Evolutionary conservation across 768 basidiomycete genomes (phyloP).

Genomic region (Hericium rajendrae): DNA sequence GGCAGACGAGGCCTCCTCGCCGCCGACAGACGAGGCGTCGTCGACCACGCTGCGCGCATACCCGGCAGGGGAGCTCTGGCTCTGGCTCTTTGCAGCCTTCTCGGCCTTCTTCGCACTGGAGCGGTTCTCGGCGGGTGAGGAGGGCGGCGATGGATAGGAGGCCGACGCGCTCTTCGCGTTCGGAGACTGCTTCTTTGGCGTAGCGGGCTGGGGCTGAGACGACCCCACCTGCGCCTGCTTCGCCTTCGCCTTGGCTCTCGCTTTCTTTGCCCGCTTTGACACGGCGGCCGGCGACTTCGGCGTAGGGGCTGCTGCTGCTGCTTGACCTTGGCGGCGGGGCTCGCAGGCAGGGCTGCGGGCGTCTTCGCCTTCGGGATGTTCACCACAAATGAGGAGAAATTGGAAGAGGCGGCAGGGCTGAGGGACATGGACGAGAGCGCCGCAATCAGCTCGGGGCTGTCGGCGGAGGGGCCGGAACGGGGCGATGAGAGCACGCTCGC

Average conservation of each 20-base stretch:
- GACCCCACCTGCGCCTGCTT: neutral
- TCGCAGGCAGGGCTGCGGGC: neutral
- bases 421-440: neutral
- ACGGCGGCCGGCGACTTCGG: neutral
- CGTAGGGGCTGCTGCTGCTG: neutral
- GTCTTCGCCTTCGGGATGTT: neutral
- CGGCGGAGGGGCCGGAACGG: no score
- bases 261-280: neutral
- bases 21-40: conserved; percentile 36
- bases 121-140: conserved; percentile 7
- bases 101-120: neutral
- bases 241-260: conserved; percentile 1
- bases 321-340: neutral
- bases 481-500: neutral
- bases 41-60: conserved; percentile 39
- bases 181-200: conserved; percentile 2
- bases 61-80: conserved; percentile 15
- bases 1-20: neutral
- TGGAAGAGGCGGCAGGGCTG: neutral
- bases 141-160: conserved; percentile 1
- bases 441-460: neutral
- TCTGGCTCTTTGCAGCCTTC: neutral
- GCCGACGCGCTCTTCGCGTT: neutral
- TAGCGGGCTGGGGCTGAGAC: conserved; percentile 1
- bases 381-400: neutral